Base-by-base conservation (phyloP, 164 flowering plant species). In the Chimonanthus salicifolius region DNA sequence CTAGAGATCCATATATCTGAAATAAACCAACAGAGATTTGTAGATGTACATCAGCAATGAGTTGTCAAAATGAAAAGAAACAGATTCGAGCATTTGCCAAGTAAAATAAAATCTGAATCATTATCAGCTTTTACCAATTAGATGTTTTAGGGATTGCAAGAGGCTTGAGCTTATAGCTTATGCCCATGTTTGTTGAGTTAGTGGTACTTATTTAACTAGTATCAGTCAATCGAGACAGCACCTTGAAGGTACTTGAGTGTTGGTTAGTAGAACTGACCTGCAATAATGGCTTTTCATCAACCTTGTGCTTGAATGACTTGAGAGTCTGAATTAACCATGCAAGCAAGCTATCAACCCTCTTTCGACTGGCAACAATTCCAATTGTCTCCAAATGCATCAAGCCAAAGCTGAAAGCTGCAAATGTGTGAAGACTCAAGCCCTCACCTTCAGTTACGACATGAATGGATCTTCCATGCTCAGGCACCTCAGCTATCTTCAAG, bases 381-480 rank as follows among this genome's bases (percentile, higher is more conserved):
- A 71, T 44, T 1, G 73, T 46, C 48, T 71, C 64, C 47, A 71
- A 60, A 71, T 71, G 64, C 49, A 58, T 62, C 64, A 71, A 45
- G 16, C 73, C 73, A 71, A 71, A 71, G 15, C 64, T 21, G 49
- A 71, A 46, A 71, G 73, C 73, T 45, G 73, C 73, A 46, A 58
- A 71, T 45, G 73, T 71, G 44, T 71, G 73, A 71, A 46, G 44
- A 6, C 64, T 45, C 49, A 71, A 71, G 64, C 64, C 47, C 48
- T 71, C 64, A 43, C 64, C 62, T 58, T 49, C 71, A 18, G 49
- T 51, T 20, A 58, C 49, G 1, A 60, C 54, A 58, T 46, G 73
- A 44, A 58, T 2, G 44, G 49, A 9, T 46, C 49, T 71, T 9
- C 73, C 73, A 11, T 71, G 49, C 13, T 71, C 73, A 0, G 65